phyloP scores from a whole-genome alignment of 169 alveolate genomes.

The Cryptosporidium baileyi region DNA sequence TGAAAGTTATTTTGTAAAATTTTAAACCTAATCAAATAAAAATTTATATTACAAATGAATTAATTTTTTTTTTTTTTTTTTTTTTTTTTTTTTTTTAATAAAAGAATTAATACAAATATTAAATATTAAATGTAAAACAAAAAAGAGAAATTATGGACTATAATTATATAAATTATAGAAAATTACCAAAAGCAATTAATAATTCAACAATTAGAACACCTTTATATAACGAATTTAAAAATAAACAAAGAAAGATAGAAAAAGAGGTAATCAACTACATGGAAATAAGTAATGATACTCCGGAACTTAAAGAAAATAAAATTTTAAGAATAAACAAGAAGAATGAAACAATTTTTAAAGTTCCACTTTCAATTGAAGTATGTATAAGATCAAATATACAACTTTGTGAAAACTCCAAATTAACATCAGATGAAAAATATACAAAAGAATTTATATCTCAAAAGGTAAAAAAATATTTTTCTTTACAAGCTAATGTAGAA shows the following conservation, averaged over 20 bases:
- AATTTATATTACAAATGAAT: no score
- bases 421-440: background rate
- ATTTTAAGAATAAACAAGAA: background rate
- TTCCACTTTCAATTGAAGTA: constrained; percentile 63
- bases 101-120: no score
- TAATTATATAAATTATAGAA: background rate
- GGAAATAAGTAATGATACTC: background rate
- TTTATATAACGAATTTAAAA: background rate
- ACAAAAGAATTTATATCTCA: background rate
- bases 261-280: background rate
- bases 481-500: constrained; percentile 47
- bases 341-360: background rate
- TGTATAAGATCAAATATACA: constrained; percentile 36
- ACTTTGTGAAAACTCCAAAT: background rate
- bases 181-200: background rate
- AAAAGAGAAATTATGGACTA: no score
- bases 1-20: no score
- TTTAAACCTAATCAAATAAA: no score
- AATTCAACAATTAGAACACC: constrained; percentile 8
- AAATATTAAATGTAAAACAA: no score
- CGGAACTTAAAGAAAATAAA: background rate
- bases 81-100: no score
- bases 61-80: no score
- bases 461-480: constrained; percentile 31
- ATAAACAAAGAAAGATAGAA: background rate